A percentile compares a stretch with the other conserved stretches of the same genome.
Evolutionary conservation across 164 flowering plant species (phyloP).

Genomic region (Berberis vulgaris): DNA sequence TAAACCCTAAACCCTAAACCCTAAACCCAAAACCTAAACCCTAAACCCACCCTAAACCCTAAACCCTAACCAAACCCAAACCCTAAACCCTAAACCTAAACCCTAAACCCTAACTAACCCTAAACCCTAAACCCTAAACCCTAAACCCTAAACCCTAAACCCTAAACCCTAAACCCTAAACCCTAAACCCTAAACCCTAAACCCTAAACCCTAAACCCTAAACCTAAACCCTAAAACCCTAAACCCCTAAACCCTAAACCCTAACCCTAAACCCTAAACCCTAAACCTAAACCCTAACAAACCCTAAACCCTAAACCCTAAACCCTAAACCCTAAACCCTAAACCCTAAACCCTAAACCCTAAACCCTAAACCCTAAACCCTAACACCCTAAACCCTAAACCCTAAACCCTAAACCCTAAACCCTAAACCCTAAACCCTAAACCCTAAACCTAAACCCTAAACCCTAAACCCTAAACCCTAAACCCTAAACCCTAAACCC

Average conservation of each 20-base stretch:
- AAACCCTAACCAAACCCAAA: slow-evolving; percentile 19
- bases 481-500: slow-evolving; percentile 10
- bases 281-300: slow-evolving; percentile 6
- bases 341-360: slow-evolving; percentile 6
- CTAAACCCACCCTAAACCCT: slow-evolving; percentile 18
- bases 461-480: slow-evolving; percentile 9
- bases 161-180: slow-evolving; percentile 15
- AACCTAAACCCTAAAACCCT: too few relatives aligned
- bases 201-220: slow-evolving; percentile 14
- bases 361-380: slow-evolving; percentile 4
- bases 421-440: slow-evolving; percentile 12
- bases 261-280: slow-evolving; percentile 10
- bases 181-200: slow-evolving; percentile 20
- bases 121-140: slow-evolving; percentile 7
- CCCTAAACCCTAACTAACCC: background rate
- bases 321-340: slow-evolving; percentile 10
- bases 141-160: slow-evolving; percentile 10
- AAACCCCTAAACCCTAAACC: slow-evolving; percentile 17
- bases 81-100: slow-evolving; percentile 13
- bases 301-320: slow-evolving; percentile 13
- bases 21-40: slow-evolving; percentile 14
- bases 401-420: slow-evolving; percentile 9
- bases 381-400: too few relatives aligned
- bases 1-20: slow-evolving; percentile 19
- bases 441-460: slow-evolving; percentile 11